A percentile compares a stretch with the other conserved stretches of the same genome.
Conservation (phyloP, 169 alveolate genomes). For the Cystoisospora suis region DNA sequence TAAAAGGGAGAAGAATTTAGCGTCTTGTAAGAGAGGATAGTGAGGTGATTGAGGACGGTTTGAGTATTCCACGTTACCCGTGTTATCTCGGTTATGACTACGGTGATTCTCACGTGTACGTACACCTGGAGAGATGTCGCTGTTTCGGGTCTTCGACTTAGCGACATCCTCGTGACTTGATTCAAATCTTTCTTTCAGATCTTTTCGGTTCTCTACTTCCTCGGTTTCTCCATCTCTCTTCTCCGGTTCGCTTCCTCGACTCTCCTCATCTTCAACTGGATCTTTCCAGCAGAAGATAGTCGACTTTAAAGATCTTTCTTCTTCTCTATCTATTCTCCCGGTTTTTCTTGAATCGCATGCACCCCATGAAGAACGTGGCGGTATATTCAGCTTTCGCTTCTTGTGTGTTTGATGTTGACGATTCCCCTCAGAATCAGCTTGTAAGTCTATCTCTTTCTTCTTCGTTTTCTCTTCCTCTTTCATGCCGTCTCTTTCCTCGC, state of each 20-base stretch:
- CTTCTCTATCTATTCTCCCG: not conserved
- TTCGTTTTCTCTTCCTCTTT: no score
- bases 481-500: not conserved
- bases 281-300: not conserved
- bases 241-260: not conserved
- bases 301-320: not conserved
- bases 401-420: not conserved
- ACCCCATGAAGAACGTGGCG: conserved; percentile 27
- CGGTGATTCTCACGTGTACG: not conserved
- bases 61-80: not conserved
- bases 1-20: not conserved
- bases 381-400: not conserved
- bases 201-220: no score
- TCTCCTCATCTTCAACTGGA: not conserved
- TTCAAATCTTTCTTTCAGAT: no score
- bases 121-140: not conserved
- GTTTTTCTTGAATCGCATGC: not conserved
- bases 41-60: not conserved
- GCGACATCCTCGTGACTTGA: no score
- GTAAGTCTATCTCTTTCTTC: not conserved
- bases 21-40: conserved; percentile 1
- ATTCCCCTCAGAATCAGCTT: not conserved
- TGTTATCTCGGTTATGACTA: not conserved
- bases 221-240: not conserved
- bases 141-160: not conserved